Evolutionary conservation across 257 asterid genomes (phyloP).

Genomic region (Scutellaria minor): DNA sequence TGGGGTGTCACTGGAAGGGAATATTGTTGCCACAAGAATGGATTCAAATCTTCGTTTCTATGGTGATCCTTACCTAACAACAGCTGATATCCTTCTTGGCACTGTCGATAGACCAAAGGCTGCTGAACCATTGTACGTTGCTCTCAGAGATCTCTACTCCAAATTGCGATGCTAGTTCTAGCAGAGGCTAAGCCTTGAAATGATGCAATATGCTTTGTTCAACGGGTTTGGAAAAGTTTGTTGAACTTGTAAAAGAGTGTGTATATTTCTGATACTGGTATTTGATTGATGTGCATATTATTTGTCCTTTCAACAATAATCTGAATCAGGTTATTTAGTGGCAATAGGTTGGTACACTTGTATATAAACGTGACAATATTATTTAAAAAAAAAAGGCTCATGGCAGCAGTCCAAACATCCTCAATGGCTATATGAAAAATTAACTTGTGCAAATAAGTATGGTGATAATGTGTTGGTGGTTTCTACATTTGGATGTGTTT

Average conservation of each 20-base stretch:
- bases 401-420: no score
- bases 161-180: constrained; percentile 51
- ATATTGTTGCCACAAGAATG: constrained; percentile 84
- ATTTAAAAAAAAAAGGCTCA: no score
- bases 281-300: constrained; percentile 25
- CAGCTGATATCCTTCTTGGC: constrained; percentile 91
- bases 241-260: not conserved
- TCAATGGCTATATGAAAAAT: no score
- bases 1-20: constrained; percentile 95
- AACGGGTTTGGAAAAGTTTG: not conserved
- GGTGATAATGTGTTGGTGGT: no score
- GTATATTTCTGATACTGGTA: constrained; percentile 27
- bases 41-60: constrained; percentile 90
- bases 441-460: no score
- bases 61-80: constrained; percentile 96
- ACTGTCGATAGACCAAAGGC: constrained; percentile 90
- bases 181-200: not conserved
- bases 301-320: not conserved
- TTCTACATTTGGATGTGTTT: no score
- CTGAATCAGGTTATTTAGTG: not conserved
- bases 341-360: not conserved
- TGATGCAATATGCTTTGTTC: not conserved
- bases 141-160: constrained; percentile 70
- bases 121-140: constrained; percentile 83
- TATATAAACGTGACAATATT: constrained; percentile 16